Conservation (phyloP, 2,329 filamentous ascomycete genomes). For the Lecanicillium sp. region DNA sequence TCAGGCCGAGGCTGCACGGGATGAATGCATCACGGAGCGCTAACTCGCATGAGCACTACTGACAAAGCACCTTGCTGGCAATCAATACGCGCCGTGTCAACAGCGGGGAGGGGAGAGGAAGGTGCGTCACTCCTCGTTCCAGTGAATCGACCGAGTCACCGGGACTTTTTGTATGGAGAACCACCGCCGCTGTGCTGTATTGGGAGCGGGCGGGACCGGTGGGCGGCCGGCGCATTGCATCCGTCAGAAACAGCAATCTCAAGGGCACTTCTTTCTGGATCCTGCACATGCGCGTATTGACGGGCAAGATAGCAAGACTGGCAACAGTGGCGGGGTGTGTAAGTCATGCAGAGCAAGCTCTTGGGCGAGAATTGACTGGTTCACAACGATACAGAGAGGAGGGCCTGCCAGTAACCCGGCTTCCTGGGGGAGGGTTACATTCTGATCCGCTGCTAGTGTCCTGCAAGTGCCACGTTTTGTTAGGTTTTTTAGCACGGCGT, state of each 20-base stretch:
- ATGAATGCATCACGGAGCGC: background rate
- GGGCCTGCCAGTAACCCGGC: no score
- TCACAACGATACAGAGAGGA: no score
- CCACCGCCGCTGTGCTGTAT: background rate
- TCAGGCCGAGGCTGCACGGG: background rate
- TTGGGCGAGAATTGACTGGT: no score
- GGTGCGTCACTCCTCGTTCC: no score
- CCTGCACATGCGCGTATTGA: no score
- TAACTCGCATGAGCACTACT: no score
- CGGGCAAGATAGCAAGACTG: no score
- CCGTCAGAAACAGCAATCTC: no score
- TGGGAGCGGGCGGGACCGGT: background rate
- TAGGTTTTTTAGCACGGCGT: background rate
- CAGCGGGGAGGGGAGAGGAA: no score
- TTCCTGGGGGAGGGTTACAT: slow-evolving; percentile 2
- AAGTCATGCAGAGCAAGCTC: no score
- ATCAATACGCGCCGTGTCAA: background rate
- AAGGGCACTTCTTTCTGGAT: no score
- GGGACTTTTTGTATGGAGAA: background rate
- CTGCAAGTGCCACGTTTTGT: slow-evolving; percentile 7
- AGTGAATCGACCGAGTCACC: background rate
- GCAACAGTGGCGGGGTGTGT: no score
- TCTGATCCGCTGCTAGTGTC: slow-evolving; percentile 6
- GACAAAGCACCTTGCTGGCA: background rate
- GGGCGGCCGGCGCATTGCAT: background rate